phyloP scores from a whole-genome alignment of 306 rosid genomes.

The Trifolium fragiferum region DNA sequence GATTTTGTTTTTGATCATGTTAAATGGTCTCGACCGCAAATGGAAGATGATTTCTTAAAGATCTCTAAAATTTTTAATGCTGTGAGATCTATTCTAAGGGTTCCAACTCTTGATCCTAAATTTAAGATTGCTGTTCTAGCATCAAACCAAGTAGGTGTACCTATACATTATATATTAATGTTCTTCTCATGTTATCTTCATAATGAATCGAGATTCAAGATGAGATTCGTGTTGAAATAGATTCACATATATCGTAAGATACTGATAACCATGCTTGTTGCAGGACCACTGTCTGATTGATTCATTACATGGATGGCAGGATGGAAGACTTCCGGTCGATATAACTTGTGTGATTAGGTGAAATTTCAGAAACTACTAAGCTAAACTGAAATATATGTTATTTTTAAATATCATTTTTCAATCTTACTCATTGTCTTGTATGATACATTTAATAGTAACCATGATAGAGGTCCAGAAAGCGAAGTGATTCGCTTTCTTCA shows the following conservation, averaged over 20 bases:
- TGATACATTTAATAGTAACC: constrained; percentile 62
- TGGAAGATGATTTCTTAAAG: constrained; percentile 83
- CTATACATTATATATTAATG: background rate
- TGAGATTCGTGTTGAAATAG: too few species aligned
- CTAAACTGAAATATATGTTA: background rate
- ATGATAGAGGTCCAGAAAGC: constrained; percentile 82
- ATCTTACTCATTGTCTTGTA: constrained; percentile 20
- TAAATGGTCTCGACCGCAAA: constrained; percentile 83
- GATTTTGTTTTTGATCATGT: constrained; percentile 84
- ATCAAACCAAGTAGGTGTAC: constrained; percentile 70
- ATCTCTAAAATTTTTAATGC: constrained; percentile 67
- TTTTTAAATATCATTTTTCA: background rate
- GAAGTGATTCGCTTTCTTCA: constrained; percentile 85
- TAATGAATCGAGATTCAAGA: too few species aligned
- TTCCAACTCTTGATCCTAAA: constrained; percentile 74
- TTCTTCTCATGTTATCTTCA: background rate
- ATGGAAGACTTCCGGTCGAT: constrained; percentile 86
- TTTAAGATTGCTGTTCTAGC: constrained; percentile 80
- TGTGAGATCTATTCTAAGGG: constrained; percentile 73
- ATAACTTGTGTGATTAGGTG: constrained; percentile 86
- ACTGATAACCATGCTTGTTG: constrained; percentile 17
- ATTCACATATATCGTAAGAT: too few species aligned
- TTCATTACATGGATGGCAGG: constrained; percentile 89
- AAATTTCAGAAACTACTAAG: constrained; percentile 34
- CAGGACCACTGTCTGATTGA: constrained; percentile 96